These are phyloP conservation scores for Ascochyta koolunga DNA, from an alignment of 2,329 filamentous ascomycete species.

Conservation along the genomic window DNA sequence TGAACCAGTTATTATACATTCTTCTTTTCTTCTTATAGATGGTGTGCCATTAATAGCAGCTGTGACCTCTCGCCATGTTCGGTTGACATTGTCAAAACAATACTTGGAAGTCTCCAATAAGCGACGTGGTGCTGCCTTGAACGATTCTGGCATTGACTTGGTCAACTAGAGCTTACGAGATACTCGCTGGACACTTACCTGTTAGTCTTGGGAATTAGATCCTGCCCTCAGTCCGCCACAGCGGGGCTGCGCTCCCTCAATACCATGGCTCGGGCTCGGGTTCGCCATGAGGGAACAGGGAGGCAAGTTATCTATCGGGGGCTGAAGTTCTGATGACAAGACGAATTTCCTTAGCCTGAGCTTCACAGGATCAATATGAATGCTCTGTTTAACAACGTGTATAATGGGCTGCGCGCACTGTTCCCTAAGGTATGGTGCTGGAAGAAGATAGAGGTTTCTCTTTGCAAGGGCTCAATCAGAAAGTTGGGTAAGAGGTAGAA, in stretches of 20 bases:
- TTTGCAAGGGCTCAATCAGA: background rate
- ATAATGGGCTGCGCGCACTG: background rate
- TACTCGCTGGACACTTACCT: background rate
- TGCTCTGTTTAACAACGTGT: background rate
- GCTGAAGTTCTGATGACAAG: background rate
- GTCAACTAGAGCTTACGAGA: background rate
- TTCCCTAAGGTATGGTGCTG: background rate
- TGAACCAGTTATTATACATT: too few relatives aligned
- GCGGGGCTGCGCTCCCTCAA: constrained; percentile 6
- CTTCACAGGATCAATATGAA: background rate
- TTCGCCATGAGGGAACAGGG: background rate
- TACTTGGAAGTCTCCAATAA: background rate
- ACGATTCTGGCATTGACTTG: background rate
- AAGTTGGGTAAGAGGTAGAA: background rate
- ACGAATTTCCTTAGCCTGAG: background rate
- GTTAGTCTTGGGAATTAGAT: background rate
- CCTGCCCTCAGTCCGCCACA: constrained; percentile 5
- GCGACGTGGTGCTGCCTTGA: background rate
- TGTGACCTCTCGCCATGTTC: background rate
- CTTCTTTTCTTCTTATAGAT: too few relatives aligned
- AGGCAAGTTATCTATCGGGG: background rate
- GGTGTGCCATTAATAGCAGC: background rate
- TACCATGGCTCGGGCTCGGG: background rate
- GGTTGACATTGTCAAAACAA: background rate
- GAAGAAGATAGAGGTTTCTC: background rate